A percentile compares a stretch with the other conserved stretches of the same genome.
These are phyloP conservation scores for Bretschneidera sinensis DNA, from an alignment of 345 rosid species.

Conservation along the genomic window DNA sequence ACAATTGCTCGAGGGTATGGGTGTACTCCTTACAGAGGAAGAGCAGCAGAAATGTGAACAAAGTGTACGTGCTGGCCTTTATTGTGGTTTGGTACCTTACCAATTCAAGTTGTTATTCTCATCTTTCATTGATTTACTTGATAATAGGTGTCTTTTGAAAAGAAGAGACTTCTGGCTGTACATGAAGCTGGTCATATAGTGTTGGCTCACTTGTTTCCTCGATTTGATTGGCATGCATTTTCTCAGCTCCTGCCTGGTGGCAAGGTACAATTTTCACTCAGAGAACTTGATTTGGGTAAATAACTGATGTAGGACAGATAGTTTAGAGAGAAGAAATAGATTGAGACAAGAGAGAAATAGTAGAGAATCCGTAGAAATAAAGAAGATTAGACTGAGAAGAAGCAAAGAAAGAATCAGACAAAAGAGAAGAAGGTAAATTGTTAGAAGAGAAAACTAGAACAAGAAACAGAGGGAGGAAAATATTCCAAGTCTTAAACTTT, in stretches of 20 bases:
- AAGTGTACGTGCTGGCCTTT: conserved; percentile 46
- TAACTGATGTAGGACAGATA: no score
- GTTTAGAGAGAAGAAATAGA: no score
- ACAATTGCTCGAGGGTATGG: conserved; percentile 98
- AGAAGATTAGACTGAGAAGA: no score
- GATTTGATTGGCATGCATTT: conserved; percentile 98
- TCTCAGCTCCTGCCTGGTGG: conserved; percentile 99
- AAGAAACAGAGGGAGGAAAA: no score
- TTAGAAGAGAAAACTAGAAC: no score
- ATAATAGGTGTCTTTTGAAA: conserved; percentile 70
- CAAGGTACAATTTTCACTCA: conserved; percentile 44
- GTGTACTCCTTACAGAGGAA: conserved; percentile 93
- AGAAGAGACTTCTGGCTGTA: conserved; percentile 84
- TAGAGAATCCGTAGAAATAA: no score
- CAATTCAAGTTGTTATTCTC: conserved; percentile 10
- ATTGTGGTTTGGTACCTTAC: conserved; percentile 5
- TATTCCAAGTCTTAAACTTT: no score
- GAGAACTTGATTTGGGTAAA: neutral
- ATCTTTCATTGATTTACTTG: conserved; percentile 16
- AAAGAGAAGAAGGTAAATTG: no score
- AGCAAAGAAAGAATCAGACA: no score
- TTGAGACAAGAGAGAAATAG: no score
- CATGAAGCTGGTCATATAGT: conserved; percentile 96
- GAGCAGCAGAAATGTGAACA: conserved; percentile 90
- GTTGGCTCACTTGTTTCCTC: conserved; percentile 93